Conservation (phyloP, 2,329 filamentous ascomycete species). For the Thermochaetoides dissita region DNA sequence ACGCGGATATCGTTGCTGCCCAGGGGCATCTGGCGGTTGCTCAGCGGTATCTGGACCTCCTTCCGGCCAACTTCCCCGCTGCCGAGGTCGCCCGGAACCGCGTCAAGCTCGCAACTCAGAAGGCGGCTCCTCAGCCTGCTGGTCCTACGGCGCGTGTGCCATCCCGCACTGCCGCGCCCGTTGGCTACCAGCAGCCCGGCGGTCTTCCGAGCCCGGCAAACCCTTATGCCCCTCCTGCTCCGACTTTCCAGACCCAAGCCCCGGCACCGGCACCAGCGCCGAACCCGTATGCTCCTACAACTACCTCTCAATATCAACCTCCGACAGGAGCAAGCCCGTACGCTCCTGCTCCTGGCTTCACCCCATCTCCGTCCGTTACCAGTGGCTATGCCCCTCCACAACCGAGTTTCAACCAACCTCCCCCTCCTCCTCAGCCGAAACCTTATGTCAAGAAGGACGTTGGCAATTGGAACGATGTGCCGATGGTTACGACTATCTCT, state of each 20-base stretch:
- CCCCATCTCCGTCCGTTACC: conserved; percentile 9
- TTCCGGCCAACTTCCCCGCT: conserved; percentile 70
- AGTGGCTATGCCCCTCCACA: conserved; percentile 42
- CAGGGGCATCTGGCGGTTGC: conserved; percentile 78
- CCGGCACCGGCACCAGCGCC: conserved; percentile 19
- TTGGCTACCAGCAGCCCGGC: conserved; percentile 34
- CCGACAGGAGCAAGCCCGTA: conserved; percentile 21
- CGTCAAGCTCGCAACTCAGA: conserved; percentile 70
- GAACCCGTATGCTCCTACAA: conserved; percentile 35
- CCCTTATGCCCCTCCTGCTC: conserved; percentile 22
- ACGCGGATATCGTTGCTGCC: conserved; percentile 84
- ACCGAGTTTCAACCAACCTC: conserved; percentile 24
- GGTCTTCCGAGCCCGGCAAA: conserved; percentile 16
- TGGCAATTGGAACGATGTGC: conserved; percentile 89
- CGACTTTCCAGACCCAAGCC: conserved; percentile 10
- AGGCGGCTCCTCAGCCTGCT: conserved; percentile 20
- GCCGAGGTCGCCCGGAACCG: conserved; percentile 78
- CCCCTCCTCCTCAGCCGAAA: conserved; percentile 52
- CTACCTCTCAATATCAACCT: conserved; percentile 20
- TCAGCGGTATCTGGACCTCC: conserved; percentile 78
- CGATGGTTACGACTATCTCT: conserved; percentile 59
- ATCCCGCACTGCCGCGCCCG: conserved; percentile 21
- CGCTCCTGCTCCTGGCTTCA: conserved; percentile 17
- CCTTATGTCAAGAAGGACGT: conserved; percentile 52
- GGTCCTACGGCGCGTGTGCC: conserved; percentile 24